Evolutionary conservation across 805 yeast species (phyloP), one percentile per base, ranked within the genome.

Genomic region (Yarrowia alimentaria): DNA sequence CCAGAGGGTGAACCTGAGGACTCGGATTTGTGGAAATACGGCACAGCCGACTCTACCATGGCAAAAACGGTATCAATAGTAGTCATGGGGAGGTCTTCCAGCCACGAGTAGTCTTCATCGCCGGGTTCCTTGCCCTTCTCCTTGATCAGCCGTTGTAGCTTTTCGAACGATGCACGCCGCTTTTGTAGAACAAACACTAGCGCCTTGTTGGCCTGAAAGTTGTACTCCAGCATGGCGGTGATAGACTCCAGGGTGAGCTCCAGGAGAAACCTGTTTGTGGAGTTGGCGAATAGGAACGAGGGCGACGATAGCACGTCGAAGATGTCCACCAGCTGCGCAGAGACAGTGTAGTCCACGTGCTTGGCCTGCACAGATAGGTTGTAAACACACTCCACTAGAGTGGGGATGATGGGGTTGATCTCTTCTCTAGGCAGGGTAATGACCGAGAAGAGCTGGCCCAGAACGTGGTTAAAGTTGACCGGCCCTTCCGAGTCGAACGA

Each of bases 161-260:
- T 30, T 11, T 43, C 37, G 11, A 30, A 43, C 12, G 37, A 31
- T 14, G 50, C 20, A 7, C 37, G 29, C 21, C 50, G 50, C 17
- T 43, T 43, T 6, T 30, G 37, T n/a, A 43, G 22, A 7, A 31
- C 37, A 22, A 30, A 43, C 2, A 43, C 50, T 0, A 43, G 37
- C 22, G 50, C 20, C 22, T 30, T 31, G 37, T 43, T 43, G 17
- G 50, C 50, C 35, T 43, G 35, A 13, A 43, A 43, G 37, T 43
- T 43, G 29, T 30, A 43, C 11, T 43, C 50, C 1, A 43, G 20
- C 37, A 43, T 30, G 17, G 50, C 50, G 22, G 29, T 43, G 35
- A 31, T 43, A 18, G 50, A 30, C 22, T 43, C 50, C 30, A 43
- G 30, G 3, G 37, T 30, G 28, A 43, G 50, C 7, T 30, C 37